phyloP scores from a whole-genome alignment of 257 asterid genomes.

The Paraleonurus japonicus region DNA sequence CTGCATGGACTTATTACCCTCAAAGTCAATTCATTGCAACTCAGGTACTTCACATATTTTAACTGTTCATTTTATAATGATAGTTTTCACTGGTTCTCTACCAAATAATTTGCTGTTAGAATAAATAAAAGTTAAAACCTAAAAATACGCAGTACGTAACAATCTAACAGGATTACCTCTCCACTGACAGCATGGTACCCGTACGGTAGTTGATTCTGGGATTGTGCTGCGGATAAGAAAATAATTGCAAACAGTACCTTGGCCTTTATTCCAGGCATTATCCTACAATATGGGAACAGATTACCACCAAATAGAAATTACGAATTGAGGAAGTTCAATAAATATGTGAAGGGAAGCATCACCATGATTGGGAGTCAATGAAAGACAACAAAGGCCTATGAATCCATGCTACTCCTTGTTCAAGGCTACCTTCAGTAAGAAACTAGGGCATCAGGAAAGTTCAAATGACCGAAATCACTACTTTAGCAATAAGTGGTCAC shows the following conservation, averaged over 20 bases:
- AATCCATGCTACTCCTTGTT: slow-evolving; percentile 49
- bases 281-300: slow-evolving; percentile 47
- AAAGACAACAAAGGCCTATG: slow-evolving; percentile 46
- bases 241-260: slow-evolving; percentile 56
- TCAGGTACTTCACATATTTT: slow-evolving; percentile 3
- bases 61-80: background rate
- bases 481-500: slow-evolving; percentile 11
- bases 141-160: background rate
- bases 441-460: slow-evolving; percentile 29
- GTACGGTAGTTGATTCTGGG: slow-evolving; percentile 52
- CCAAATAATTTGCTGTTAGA: background rate
- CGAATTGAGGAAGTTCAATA: slow-evolving; percentile 14
- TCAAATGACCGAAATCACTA: slow-evolving; percentile 11
- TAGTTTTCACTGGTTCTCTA: slow-evolving; percentile 2
- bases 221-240: slow-evolving; percentile 49
- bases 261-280: slow-evolving; percentile 49
- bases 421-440: slow-evolving; percentile 51
- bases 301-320: slow-evolving; percentile 24
- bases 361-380: slow-evolving; percentile 74
- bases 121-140: slow-evolving; percentile 16
- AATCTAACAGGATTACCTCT: slow-evolving; percentile 47
- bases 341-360: slow-evolving; percentile 28
- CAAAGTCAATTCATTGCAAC: background rate
- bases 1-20: background rate
- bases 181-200: slow-evolving; percentile 33